Base-by-base conservation (phyloP, 2,329 filamentous ascomycete genomes). In the Macrophomina pseudophaseolina region DNA sequence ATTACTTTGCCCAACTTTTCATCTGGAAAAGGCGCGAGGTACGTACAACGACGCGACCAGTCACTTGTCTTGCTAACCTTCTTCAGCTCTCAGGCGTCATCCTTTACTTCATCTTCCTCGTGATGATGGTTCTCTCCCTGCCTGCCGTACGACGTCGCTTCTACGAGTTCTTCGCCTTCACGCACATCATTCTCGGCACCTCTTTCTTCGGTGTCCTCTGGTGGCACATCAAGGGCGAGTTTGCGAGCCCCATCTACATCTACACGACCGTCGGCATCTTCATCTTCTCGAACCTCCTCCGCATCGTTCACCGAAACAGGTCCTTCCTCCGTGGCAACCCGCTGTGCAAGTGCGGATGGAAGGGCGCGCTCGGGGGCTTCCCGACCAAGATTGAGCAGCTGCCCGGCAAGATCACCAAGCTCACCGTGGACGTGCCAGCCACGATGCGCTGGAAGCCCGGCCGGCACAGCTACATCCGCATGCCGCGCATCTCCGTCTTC, bases 381-480 rank as follows among this genome's bases (percentile, higher is more conserved):
- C 69, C 72, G 7, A 69, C 71, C n/a, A 69, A 68, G 12, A 46
- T 73, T 1, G 69, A 68, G 38, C 38, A 67, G 33, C 66, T 73
- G 3, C 69, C 68, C 12, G 73, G 70, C 3, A 68, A 72, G 35
- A 72, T 74, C 54, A 71, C 70, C 6, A 54, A 68, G 23, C 49
- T 76, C 2, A 64, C 68, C 14, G 66, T 76, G 11, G 23, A 67
- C 3, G 71, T 71, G 23, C 71, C 70, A 2, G 60, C 40, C 18
- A 64, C 63, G 3, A 68, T 72, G 4, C 69, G 23, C 7, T 75
- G 73, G 68, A 69, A 59, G 83, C 67, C 87, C 85, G 76, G 88
- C 86, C 82, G 90, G 85, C 74, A 90, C 88, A 87, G 88, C 85
- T 72, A 71, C 65, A 53, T 77, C n/a, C 71, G 74, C 23, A 70